Conservation (phyloP, 2,329 filamentous ascomycete genomes). For the Phialocephala subalpina region DNA sequence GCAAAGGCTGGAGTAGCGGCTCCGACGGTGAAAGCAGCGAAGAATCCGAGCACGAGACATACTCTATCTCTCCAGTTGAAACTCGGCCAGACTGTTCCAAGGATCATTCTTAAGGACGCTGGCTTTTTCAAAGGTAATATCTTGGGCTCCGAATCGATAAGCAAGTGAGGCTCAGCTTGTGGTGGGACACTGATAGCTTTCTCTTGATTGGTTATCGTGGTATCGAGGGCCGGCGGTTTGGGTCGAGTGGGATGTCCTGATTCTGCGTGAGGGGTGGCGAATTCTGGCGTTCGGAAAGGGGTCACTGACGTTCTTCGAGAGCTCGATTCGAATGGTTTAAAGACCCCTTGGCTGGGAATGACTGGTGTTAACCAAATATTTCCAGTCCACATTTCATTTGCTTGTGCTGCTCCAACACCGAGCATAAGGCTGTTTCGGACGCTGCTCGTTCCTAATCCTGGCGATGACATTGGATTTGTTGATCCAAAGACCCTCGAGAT, state of each 20-base stretch:
- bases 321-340: neutral
- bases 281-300: neutral
- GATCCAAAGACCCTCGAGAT: conserved; percentile 32
- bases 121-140: conserved; percentile 20
- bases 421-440: conserved; percentile 24
- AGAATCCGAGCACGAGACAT: conserved; percentile 66
- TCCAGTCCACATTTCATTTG: conserved; percentile 29
- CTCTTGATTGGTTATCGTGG: neutral
- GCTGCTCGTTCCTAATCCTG: neutral
- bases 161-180: neutral
- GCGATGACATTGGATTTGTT: conserved; percentile 1
- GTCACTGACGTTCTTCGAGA: neutral
- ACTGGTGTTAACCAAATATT: conserved; percentile 34
- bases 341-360: neutral
- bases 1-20: conserved; percentile 68
- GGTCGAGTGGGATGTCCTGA: too few species aligned
- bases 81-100: conserved; percentile 75
- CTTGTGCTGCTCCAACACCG: conserved; percentile 30
- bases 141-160: neutral
- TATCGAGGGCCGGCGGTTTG: neutral
- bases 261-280: too few species aligned
- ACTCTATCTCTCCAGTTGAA: conserved; percentile 60
- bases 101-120: conserved; percentile 59
- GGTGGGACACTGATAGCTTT: neutral
- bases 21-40: conserved; percentile 42